Evolutionary conservation across 2,329 filamentous ascomycete genomes (phyloP).

Genomic region (Neofusicoccum sp.): DNA sequence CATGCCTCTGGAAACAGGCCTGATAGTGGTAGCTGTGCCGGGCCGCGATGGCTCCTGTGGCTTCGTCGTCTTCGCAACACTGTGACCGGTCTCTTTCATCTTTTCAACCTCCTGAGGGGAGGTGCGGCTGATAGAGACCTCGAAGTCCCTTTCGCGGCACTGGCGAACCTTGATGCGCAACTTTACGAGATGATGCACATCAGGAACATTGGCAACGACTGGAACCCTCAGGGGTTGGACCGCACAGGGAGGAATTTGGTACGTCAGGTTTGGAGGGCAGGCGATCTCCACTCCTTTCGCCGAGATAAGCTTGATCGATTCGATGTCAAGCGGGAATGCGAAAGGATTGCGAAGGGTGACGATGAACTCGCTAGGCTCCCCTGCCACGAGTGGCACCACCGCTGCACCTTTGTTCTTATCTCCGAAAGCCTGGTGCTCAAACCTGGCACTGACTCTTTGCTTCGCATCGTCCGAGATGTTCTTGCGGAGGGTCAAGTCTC

Average conservation of each 20-base stretch:
- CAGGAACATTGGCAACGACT: constrained; percentile 5
- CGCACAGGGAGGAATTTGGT: constrained; percentile 20
- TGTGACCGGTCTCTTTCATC: constrained; percentile 10
- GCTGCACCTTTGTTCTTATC: constrained; percentile 35
- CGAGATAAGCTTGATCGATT: constrained; percentile 72
- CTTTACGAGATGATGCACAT: neutral
- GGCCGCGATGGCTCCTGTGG: neutral
- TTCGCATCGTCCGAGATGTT: constrained; percentile 14
- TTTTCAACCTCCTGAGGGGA: constrained; percentile 6
- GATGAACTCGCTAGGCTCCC: constrained; percentile 73
- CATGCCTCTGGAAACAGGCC: constrained; percentile 9
- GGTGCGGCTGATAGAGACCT: constrained; percentile 4
- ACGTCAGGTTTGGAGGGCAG: constrained; percentile 44
- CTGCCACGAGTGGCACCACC: constrained; percentile 65
- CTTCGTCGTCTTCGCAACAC: neutral
- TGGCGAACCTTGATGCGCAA: constrained; percentile 15
- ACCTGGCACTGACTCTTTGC: constrained; percentile 71
- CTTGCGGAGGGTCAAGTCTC: constrained; percentile 22
- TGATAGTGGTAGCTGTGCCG: constrained; percentile 4
- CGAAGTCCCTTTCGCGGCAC: constrained; percentile 13
- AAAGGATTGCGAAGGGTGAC: constrained; percentile 91
- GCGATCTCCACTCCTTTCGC: constrained; percentile 77
- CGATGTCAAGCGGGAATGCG: constrained; percentile 87
- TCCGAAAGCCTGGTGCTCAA: constrained; percentile 95
- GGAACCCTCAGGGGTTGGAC: constrained; percentile 27